Conservation (phyloP, 768 basidiomycete species). For the Mycena rosella region DNA sequence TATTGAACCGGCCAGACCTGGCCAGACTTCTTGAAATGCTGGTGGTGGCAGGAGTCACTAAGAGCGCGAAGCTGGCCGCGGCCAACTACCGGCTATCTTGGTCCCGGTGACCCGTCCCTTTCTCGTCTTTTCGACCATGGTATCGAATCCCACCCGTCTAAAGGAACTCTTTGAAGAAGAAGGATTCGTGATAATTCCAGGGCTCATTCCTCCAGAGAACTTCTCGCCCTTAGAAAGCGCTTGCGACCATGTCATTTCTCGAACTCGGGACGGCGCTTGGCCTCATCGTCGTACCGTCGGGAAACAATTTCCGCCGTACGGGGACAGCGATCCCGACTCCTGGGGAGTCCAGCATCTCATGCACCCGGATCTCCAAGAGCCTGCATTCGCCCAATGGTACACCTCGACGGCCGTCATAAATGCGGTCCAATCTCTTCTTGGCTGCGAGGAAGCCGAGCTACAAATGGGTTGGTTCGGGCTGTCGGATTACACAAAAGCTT, state of each 20-base stretch:
- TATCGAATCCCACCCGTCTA: constrained; percentile 26
- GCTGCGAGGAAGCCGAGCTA: constrained; percentile 68
- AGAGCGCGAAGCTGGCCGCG: too few species aligned
- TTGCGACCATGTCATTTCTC: constrained; percentile 61
- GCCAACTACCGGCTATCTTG: not conserved
- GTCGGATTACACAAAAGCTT: not conserved
- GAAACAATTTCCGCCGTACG: constrained; percentile 84
- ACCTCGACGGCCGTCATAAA: constrained; percentile 63
- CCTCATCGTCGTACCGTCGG: constrained; percentile 78
- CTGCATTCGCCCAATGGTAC: constrained; percentile 76
- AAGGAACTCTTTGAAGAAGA: constrained; percentile 69
- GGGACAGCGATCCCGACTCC: constrained; percentile 68
- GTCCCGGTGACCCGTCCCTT: not conserved
- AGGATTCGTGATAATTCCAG: constrained; percentile 75
- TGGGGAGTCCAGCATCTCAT: constrained; percentile 89
- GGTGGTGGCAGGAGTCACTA: too few species aligned
- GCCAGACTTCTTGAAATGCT: too few species aligned
- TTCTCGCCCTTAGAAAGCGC: constrained; percentile 60
- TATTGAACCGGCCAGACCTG: too few species aligned
- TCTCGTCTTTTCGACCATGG: not conserved
- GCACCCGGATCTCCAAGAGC: constrained; percentile 78
- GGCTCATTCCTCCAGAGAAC: constrained; percentile 60
- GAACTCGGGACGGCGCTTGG: constrained; percentile 74
- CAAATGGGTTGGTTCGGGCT: constrained; percentile 74
- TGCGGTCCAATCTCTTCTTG: constrained; percentile 61